A percentile compares a stretch with the other conserved stretches of the same genome.
Conservation (phyloP, 2,329 filamentous ascomycete genomes). For the Penicillium sp. region DNA sequence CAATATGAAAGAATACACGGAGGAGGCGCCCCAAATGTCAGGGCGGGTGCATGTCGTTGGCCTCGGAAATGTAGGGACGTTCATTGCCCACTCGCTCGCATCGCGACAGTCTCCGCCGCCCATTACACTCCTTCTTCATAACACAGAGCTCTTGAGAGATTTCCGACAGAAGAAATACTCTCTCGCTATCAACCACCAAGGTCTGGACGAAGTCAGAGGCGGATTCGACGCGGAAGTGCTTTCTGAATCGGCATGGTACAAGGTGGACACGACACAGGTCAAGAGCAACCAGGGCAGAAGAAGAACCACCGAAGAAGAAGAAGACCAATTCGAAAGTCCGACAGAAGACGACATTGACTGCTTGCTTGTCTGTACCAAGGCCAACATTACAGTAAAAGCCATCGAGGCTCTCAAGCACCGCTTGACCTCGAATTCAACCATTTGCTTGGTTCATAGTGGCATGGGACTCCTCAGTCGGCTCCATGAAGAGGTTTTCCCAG, state of each 20-base stretch:
- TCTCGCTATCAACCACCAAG: conserved; percentile 38
- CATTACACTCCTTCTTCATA: conserved; percentile 76
- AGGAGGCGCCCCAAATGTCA: conserved; percentile 24
- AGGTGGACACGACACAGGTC: neutral
- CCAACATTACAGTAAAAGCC: conserved; percentile 64
- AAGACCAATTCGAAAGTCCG: conserved; percentile 1
- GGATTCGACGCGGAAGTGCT: conserved; percentile 45
- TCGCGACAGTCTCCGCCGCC: conserved; percentile 63
- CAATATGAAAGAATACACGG: conserved; percentile 23
- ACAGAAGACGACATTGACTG: conserved; percentile 61
- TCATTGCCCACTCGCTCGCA: conserved; percentile 72
- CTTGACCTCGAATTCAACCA: conserved; percentile 65
- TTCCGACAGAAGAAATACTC: conserved; percentile 34
- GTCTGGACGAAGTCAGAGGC: conserved; percentile 41
- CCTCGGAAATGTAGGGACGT: conserved; percentile 73
- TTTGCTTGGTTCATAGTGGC: conserved; percentile 76
- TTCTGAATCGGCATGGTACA: neutral
- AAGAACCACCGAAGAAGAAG: conserved; percentile 3
- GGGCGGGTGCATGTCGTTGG: conserved; percentile 73
- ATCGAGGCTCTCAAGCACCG: conserved; percentile 65
- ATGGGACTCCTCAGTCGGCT: conserved; percentile 80
- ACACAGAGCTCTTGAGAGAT: conserved; percentile 36
- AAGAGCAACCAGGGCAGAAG: neutral
- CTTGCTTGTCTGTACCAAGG: conserved; percentile 77
- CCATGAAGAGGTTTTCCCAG: conserved; percentile 67